A percentile compares a stretch with the other conserved stretches of the same genome.
phyloP scores from a whole-genome alignment of 2,329 filamentous ascomycete species.

The Pseudogymnoascus sp. region DNA sequence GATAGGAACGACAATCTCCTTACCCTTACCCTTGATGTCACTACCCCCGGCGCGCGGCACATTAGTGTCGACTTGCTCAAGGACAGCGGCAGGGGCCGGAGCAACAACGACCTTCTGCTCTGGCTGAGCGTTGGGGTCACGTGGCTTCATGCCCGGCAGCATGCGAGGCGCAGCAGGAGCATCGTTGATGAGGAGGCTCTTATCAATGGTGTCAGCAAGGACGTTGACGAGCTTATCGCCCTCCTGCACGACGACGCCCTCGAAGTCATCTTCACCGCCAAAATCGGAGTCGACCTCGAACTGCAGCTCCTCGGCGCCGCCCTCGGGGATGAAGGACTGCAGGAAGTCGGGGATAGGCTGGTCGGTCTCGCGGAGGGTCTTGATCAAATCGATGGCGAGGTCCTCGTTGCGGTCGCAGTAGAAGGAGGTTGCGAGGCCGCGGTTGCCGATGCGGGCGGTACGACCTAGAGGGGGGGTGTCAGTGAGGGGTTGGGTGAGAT shows the following conservation, averaged over 20 bases:
- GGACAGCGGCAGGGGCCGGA: background rate
- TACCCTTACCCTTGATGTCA: background rate
- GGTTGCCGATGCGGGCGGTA: constrained; percentile 86
- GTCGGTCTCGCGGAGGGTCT: constrained; percentile 71
- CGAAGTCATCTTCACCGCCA: constrained; percentile 19
- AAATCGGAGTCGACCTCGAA: constrained; percentile 23
- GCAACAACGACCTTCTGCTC: background rate
- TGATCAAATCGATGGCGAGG: constrained; percentile 66
- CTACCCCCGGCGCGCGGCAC: background rate
- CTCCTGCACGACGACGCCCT: constrained; percentile 11
- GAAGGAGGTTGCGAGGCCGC: constrained; percentile 80
- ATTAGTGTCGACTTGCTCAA: background rate
- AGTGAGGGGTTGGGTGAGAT: constrained; percentile 7
- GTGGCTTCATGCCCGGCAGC: background rate
- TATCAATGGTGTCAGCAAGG: background rate
- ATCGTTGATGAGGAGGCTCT: background rate
- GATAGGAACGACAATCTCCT: background rate
- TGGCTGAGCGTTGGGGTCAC: background rate
- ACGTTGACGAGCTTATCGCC: constrained; percentile 6
- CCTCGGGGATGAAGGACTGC: constrained; percentile 51
- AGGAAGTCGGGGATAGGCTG: constrained; percentile 82
- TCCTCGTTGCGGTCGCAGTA: constrained; percentile 72
- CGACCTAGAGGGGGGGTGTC: constrained; percentile 51
- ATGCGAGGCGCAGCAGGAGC: background rate
- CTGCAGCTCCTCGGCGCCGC: constrained; percentile 20